phyloP scores from a whole-genome alignment of 2,329 filamentous ascomycete genomes.

The Fusarium compactum region DNA sequence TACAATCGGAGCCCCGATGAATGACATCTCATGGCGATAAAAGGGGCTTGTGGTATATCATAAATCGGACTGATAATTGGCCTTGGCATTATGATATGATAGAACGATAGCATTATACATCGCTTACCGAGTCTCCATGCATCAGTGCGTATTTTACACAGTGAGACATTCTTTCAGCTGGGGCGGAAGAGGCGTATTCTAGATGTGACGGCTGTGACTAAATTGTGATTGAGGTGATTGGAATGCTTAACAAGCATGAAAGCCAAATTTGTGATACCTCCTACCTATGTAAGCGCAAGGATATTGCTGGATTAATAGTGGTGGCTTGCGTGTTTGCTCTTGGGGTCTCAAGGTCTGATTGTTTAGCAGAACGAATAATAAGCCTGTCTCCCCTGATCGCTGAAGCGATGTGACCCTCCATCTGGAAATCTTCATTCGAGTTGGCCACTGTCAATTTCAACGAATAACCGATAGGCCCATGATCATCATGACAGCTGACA shows the following conservation, averaged over 20 bases:
- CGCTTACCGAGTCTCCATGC: not conserved
- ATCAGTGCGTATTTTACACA: not conserved
- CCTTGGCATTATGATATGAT: not conserved
- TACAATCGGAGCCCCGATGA: not conserved
- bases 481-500: not conserved
- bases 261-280: not conserved
- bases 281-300: constrained; percentile 8
- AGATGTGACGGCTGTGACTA: constrained; percentile 16
- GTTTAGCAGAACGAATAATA: constrained; percentile 6
- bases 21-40: not conserved
- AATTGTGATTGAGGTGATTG: constrained; percentile 24
- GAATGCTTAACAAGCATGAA: constrained; percentile 19
- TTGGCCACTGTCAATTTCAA: not conserved
- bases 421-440: not conserved
- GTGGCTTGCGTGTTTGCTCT: constrained; percentile 15
- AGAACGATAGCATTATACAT: not conserved
- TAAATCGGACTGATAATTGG: not conserved
- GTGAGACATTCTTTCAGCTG: constrained; percentile 3
- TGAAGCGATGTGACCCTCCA: constrained; percentile 20
- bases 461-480: not conserved
- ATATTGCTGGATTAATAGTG: constrained; percentile 6
- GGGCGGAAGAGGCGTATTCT: constrained; percentile 3
- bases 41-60: not conserved
- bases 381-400: constrained; percentile 12
- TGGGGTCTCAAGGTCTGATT: not conserved